A percentile compares a stretch with the other conserved stretches of the same genome.
These are phyloP conservation scores for Pichia gijzeniarum DNA, from an alignment of 805 yeast genomes.

Conservation along the genomic window DNA sequence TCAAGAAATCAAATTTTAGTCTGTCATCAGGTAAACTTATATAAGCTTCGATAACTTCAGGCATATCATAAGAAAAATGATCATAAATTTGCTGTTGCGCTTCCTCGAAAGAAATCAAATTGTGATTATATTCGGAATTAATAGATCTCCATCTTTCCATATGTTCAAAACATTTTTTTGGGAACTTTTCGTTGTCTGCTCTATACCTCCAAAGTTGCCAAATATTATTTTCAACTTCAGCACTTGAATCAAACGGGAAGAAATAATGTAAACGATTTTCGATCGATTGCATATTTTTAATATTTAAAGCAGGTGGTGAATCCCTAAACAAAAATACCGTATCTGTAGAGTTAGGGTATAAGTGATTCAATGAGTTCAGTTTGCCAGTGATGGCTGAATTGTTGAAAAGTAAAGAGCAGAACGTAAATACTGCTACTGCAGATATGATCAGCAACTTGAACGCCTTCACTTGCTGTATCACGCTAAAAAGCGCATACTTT, in stretches of 20 bases:
- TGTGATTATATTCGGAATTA: conserved; percentile 28
- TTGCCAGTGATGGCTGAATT: background rate
- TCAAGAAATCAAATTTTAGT: conserved; percentile 46
- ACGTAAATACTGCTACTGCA: background rate
- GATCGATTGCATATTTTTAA: conserved; percentile 21
- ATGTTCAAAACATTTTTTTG: conserved; percentile 25
- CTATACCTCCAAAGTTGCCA: conserved; percentile 26
- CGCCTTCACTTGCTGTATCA: background rate
- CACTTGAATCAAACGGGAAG: conserved; percentile 22
- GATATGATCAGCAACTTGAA: conserved; percentile 5
- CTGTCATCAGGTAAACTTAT: conserved; percentile 45
- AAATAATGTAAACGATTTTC: conserved; percentile 21
- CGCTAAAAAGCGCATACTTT: background rate
- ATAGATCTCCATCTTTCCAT: conserved; percentile 30
- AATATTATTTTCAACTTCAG: conserved; percentile 25
- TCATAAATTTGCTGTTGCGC: conserved; percentile 26
- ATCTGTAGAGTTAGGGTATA: conserved; percentile 8
- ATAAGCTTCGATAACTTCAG: conserved; percentile 47
- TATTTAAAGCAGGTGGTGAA: conserved; percentile 19
- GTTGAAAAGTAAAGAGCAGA: conserved; percentile 3
- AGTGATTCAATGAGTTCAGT: conserved; percentile 2
- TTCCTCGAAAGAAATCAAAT: conserved; percentile 25
- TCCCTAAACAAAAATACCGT: conserved; percentile 6
- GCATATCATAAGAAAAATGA: conserved; percentile 31
- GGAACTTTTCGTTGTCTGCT: conserved; percentile 26